Evolutionary conservation across 140 eudicot species (phyloP).

Genomic region (Bidens hawaiensis): DNA sequence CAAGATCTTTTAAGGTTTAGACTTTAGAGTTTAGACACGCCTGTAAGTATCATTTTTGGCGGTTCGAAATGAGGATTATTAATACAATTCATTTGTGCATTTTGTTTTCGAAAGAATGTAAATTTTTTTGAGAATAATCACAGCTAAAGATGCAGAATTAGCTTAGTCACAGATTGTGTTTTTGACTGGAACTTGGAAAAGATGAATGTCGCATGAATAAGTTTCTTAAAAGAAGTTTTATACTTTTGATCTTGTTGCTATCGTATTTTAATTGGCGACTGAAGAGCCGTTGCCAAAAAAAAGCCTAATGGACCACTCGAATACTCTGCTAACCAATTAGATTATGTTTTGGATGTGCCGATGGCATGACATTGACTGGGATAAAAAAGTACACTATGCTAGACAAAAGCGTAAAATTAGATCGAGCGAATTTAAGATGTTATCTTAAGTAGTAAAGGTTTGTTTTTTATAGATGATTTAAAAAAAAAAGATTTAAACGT

Average conservation of each 20-base stretch:
- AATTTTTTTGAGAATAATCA: background rate
- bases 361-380: no score
- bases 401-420: background rate
- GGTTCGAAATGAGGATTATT: slow-evolving; percentile 13
- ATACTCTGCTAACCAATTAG: background rate
- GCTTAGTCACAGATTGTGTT: background rate
- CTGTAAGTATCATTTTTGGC: slow-evolving; percentile 12
- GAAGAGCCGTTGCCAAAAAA: no score
- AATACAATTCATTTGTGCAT: slow-evolving; percentile 8
- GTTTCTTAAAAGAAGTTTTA: no score
- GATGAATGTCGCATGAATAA: background rate
- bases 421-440: no score
- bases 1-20: slow-evolving; percentile 22
- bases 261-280: no score
- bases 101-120: background rate
- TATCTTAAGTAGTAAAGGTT: no score
- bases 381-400: no score
- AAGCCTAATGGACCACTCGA: no score
- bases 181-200: background rate
- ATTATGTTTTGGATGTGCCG: no score
- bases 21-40: slow-evolving; percentile 31
- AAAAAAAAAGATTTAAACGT: no score
- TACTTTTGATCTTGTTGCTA: no score
- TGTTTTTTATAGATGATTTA: background rate
- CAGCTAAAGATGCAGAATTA: background rate